Evolutionary conservation across 345 rosid species (phyloP).

Genomic region (Lumnitzera littorea): DNA sequence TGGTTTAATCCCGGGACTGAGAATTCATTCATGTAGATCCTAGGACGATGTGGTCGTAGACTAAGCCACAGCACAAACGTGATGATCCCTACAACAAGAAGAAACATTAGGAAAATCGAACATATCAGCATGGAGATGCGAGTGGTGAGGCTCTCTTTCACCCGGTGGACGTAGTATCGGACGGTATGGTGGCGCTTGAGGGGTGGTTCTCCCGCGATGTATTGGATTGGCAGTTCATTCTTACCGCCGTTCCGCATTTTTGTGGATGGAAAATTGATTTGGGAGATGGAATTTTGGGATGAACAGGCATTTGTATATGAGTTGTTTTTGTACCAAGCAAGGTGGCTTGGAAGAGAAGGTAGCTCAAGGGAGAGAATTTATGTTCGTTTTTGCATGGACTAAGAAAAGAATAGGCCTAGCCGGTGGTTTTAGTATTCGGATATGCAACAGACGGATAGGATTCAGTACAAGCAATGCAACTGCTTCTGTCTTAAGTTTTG

Average conservation of each 20-base stretch:
- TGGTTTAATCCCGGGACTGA: slow-evolving; percentile 42
- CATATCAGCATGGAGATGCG: slow-evolving; percentile 57
- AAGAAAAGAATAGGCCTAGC: slow-evolving; percentile 39
- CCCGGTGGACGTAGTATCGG: slow-evolving; percentile 44
- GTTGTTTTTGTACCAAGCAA: background rate
- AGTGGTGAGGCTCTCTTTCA: slow-evolving; percentile 55
- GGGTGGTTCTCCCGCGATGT: slow-evolving; percentile 3
- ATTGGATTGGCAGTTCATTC: slow-evolving; percentile 15
- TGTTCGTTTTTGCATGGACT: slow-evolving; percentile 13
- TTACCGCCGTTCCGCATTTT: slow-evolving; percentile 20
- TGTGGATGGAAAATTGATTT: background rate
- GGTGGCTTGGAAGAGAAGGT: slow-evolving; percentile 14
- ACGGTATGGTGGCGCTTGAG: slow-evolving; percentile 29
- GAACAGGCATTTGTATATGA: background rate
- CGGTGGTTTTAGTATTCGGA: background rate
- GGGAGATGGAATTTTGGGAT: background rate
- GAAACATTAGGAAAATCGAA: slow-evolving; percentile 37
- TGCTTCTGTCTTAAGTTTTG: no score
- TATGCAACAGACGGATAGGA: no score
- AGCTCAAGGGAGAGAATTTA: slow-evolving; percentile 14
- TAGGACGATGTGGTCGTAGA: slow-evolving; percentile 82
- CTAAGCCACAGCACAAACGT: slow-evolving; percentile 69
- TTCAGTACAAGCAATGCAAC: no score
- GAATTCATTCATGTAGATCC: slow-evolving; percentile 42
- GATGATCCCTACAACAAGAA: slow-evolving; percentile 38